Base-by-base conservation (phyloP, 306 rosid genomes). In the Potentilla sterilis region DNA sequence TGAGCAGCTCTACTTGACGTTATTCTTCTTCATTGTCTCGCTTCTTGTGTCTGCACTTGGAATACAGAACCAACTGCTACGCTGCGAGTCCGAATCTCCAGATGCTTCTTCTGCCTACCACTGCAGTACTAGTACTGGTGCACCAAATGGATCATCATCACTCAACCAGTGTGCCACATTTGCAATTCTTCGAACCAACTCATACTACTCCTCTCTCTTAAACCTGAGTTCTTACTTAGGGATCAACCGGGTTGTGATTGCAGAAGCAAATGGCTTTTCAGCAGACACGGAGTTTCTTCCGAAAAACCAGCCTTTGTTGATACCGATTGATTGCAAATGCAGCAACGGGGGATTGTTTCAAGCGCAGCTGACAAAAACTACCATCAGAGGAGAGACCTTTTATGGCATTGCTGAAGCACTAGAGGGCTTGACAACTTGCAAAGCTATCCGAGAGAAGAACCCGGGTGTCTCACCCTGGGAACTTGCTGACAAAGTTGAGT, bases 311-410 rank as follows among this genome's bases (percentile, higher is more conserved):
- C 92, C 93, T 77, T 83, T 95, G 77, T 47, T 90, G 51, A 85
- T 95, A 66, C 98, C 97, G 32, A 89, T 95, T 75, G 78, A 87
- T 28, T 93, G 98, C 66, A 83, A 78, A 12, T 95, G 97, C 88
- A 87, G 98, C 89, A 87, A 55, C 49, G 79, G 73, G 38, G 86
- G 90, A 10, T 69, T 82, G 77, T 94, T 81, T 64, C 69, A 34
- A 22, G 92, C 95, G 49, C 88, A 83, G 9, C 38, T 90, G 14
- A 86, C 85, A 9, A 95, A 84, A 79, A 89, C 77, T 6, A 43
- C 84, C 63, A 75, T 77, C 41, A 80, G 84, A 69, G 97, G 97
- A 0, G 97, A 92, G 85, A 92, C 82, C 82, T 89, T 95, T 69
- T 77, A 78, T 74, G 86, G 37, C 70, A 92, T 92, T 81, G 84